Base-by-base conservation (phyloP, 805 yeast species). In the Schizosaccharomyces osmophilus region DNA sequence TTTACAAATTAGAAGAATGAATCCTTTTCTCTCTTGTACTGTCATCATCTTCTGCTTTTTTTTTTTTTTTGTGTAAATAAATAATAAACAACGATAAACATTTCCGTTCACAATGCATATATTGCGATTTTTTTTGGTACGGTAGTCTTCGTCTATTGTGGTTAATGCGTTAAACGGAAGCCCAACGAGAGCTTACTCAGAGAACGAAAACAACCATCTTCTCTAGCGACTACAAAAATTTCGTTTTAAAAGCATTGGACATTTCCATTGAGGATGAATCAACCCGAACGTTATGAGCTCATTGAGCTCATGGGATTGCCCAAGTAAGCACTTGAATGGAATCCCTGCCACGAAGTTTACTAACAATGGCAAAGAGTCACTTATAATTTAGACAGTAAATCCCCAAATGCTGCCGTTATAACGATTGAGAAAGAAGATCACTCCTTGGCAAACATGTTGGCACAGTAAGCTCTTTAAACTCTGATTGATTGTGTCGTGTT, bases 321-420 rank as follows among this genome's bases (percentile, higher is more conserved):
- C 97, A 97, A n/a, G 99, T 93, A 72, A 97, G 98, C 61, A 94
- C 87, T 61, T 85, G 90, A 61, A 93, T 93, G 86, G 83, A 77
- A 42, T 86, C 77, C 19, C 29, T 24, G 13, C 9, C 15, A 13
- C 2, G 3, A 32, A 29, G 26, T 54, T 17, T n/a, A 48, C 29
- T 29, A 26, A 32, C 48, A 22, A 26, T 29, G 1, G 59, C 51
- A 62, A 61, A 83, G 87, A 71, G 78, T 93, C 64, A 82, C 83
- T 64, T 82, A 93, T 62, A 84, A 88, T 39, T 96, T 97, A 6
- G 99, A 93, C 73, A 82, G 94, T 62, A 85, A 89, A 68, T 93
- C 90, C 43, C 95, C 97, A 26, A 93, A 93, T 71, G 94, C 97
- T 57, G 89, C 95, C 59, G 81, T 89, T 64, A 79, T 93, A 66